These are phyloP conservation scores for Neoarthrinium moseri DNA, from an alignment of 2,329 filamentous ascomycete species.

Conservation along the genomic window DNA sequence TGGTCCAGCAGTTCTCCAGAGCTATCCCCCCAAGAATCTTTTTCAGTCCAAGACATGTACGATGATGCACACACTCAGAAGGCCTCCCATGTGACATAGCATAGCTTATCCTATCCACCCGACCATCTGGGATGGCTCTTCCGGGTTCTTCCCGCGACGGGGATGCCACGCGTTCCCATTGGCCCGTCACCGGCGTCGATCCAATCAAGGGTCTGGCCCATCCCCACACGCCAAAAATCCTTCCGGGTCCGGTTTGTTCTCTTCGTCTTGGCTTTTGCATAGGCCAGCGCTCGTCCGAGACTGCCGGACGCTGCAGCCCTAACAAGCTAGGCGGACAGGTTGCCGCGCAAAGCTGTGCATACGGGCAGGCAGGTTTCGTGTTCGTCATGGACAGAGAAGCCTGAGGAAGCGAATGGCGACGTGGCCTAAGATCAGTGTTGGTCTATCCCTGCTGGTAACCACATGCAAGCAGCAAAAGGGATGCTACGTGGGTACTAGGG, in stretches of 20 bases:
- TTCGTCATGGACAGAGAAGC: constrained; percentile 5
- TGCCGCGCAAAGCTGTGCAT: constrained; percentile 1
- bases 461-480: neutral
- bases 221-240: neutral
- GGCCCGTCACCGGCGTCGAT: neutral
- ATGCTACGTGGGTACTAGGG: neutral
- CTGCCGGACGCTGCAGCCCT: neutral
- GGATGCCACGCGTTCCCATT: neutral
- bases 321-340: neutral
- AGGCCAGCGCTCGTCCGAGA: neutral
- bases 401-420: neutral
- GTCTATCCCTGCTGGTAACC: too few species aligned
- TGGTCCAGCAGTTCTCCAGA: too few species aligned
- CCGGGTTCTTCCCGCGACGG: neutral
- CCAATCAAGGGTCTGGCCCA: neutral
- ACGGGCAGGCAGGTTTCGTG: neutral
- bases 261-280: too few species aligned
- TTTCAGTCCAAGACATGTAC: too few species aligned
- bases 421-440: too few species aligned
- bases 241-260: neutral
- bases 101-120: too few species aligned
- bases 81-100: too few species aligned
- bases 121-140: neutral
- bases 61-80: too few species aligned
- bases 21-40: too few species aligned